Evolutionary conservation across 768 basidiomycete species (phyloP).

Genomic region (Dendrothele bispora): DNA sequence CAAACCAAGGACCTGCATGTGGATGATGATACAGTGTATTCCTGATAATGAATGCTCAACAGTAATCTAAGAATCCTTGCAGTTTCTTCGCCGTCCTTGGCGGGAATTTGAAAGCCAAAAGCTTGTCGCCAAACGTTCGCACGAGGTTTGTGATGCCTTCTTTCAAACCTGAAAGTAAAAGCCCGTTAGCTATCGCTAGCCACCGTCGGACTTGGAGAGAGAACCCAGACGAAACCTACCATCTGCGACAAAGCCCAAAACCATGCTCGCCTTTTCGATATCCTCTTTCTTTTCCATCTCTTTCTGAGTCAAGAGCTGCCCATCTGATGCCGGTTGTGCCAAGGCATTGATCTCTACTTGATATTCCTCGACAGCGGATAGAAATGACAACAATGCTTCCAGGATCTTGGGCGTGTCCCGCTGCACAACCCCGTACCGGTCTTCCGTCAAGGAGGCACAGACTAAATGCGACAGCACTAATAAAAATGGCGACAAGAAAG

Average conservation of each 20-base stretch:
- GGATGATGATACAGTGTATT: background rate
- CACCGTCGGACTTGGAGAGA: background rate
- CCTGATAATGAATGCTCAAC: background rate
- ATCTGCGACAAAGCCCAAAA: conserved; percentile 52
- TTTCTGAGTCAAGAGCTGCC: conserved; percentile 30
- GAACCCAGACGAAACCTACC: conserved; percentile 41
- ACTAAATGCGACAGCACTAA: conserved; percentile 67
- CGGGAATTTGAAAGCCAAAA: conserved; percentile 77
- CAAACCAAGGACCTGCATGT: background rate
- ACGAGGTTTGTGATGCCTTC: conserved; percentile 65
- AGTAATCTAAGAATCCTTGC: conserved; percentile 69
- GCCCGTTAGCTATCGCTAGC: background rate
- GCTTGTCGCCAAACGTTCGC: conserved; percentile 71
- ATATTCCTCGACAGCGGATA: conserved; percentile 66
- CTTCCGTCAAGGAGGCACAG: conserved; percentile 75
- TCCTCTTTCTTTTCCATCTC: conserved; percentile 38
- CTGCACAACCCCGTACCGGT: conserved; percentile 82
- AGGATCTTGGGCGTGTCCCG: conserved; percentile 81
- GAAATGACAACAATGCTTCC: conserved; percentile 71
- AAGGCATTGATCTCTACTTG: conserved; percentile 49
- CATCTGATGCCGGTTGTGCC: conserved; percentile 35
- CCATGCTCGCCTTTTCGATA: conserved; percentile 51
- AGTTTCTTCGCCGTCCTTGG: conserved; percentile 65
- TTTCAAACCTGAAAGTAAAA: conserved; percentile 50
- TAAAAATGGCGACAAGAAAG: conserved; percentile 2